A percentile compares a stretch with the other conserved stretches of the same genome.
These are phyloP conservation scores for Physcomitrium patens DNA, from an alignment of 225 moss, liverwort and hornwort species.

Conservation along the genomic window DNA sequence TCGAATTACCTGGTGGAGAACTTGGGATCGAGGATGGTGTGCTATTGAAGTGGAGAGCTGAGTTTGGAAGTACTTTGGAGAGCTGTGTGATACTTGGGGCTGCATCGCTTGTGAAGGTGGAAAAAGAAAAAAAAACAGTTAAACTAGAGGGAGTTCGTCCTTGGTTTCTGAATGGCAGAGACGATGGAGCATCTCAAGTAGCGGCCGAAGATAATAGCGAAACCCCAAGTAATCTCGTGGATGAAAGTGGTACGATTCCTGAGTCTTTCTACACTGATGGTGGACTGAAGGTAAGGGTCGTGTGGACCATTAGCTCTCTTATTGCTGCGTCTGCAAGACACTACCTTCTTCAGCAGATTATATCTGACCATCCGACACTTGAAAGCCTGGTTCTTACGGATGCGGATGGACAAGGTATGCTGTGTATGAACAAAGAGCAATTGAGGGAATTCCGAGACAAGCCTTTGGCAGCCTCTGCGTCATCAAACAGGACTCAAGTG, in stretches of 20 bases:
- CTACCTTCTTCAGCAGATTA: slow-evolving; percentile 85
- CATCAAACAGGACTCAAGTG: slow-evolving; percentile 80
- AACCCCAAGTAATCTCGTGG: slow-evolving; percentile 40
- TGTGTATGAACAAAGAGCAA: slow-evolving; percentile 85
- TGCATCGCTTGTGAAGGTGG: slow-evolving; percentile 72
- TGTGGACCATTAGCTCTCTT: slow-evolving; percentile 88
- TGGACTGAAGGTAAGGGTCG: slow-evolving; percentile 82
- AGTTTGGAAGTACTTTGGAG: slow-evolving; percentile 84
- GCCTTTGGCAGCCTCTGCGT: slow-evolving; percentile 72
- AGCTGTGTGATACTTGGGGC: slow-evolving; percentile 88
- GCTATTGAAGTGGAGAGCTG: slow-evolving; percentile 83
- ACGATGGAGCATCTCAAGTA: slow-evolving; percentile 41
- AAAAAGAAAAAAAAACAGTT: slow-evolving; percentile 52
- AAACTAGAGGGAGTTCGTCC: slow-evolving; percentile 54
- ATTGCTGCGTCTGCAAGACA: slow-evolving; percentile 87
- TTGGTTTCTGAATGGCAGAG: slow-evolving; percentile 54
- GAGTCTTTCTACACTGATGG: slow-evolving; percentile 83
- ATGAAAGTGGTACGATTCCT: slow-evolving; percentile 85
- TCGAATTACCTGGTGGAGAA: slow-evolving; percentile 82
- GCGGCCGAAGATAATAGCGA: slow-evolving; percentile 44
- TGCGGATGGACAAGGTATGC: slow-evolving; percentile 85
- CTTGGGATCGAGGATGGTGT: slow-evolving; percentile 86
- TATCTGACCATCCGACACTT: slow-evolving; percentile 82
- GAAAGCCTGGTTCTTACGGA: slow-evolving; percentile 83
- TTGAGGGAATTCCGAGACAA: slow-evolving; percentile 78